A percentile compares a stretch with the other conserved stretches of the same genome.
Conservation (phyloP, 768 basidiomycete species). For the Lyophyllum decastes region DNA sequence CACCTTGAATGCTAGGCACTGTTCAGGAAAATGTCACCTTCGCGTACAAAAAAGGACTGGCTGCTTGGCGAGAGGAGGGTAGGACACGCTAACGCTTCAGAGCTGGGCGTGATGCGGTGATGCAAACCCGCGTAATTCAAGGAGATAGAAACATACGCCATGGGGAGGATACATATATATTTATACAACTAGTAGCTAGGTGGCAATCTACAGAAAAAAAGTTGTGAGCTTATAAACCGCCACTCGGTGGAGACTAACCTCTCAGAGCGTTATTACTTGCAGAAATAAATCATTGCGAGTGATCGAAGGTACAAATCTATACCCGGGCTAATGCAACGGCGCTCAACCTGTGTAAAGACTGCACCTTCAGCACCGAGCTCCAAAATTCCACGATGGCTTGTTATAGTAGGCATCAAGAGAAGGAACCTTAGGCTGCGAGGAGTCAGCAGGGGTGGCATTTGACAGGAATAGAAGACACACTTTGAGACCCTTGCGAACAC, state of each 20-base stretch:
- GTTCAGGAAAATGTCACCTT: background rate
- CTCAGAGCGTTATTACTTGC: background rate
- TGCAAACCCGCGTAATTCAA: too few species aligned
- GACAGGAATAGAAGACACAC: constrained; percentile 41
- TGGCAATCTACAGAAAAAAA: background rate
- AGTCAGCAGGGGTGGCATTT: background rate
- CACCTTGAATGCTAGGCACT: constrained; percentile 15
- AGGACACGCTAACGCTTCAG: constrained; percentile 54
- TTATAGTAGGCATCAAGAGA: constrained; percentile 90
- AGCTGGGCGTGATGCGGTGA: constrained; percentile 51
- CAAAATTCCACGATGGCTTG: constrained; percentile 61
- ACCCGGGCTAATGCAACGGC: constrained; percentile 3
- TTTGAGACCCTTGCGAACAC: constrained; percentile 95
- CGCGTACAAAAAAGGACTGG: background rate
- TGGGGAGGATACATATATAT: too few species aligned
- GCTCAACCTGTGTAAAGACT: constrained; percentile 10
- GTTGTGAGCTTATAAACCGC: background rate
- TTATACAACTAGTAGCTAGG: too few species aligned
- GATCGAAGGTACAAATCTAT: constrained; percentile 9
- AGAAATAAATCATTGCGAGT: constrained; percentile 10
- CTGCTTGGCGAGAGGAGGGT: constrained; percentile 40
- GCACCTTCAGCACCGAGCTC: constrained; percentile 1
- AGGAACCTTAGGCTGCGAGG: constrained; percentile 78
- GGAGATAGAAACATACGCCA: too few species aligned
- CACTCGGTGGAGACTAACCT: background rate